Evolutionary conservation across 2,329 filamentous ascomycete species (phyloP), one percentile per base, ranked within the genome.

Genomic region (Xylaria sp.): DNA sequence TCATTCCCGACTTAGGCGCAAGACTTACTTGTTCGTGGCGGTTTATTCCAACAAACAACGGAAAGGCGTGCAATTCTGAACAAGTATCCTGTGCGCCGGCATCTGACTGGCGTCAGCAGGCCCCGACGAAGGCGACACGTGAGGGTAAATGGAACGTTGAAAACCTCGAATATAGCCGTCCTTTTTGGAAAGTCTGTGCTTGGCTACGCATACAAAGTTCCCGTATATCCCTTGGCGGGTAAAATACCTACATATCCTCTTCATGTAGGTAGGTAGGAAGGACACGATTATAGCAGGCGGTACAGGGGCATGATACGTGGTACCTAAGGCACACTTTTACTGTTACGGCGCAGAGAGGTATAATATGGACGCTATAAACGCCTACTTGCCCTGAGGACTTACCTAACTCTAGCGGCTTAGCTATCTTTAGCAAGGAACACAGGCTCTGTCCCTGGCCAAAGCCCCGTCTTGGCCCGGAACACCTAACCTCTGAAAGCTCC

Each of bases 31-130:
- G 28, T 18, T 18, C 15, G 49, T 62, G 20, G 39, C 39, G 39
- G 54, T 66, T 46, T n/a, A 18, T 46, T 55, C 33, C 36, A 23
- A 57, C 59, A 46, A 58, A 36, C 58, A 58, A 28, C 18, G 20
- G 15, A 64, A n/a, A 57, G n/a, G 52, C 25, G 31, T 55, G 28
- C 33, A 36, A 51, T 52, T 54, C 25, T 58, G 23, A 31, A 31
- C 52, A 39, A 28, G 23, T 57, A 55, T 25, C 55, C 46, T 60
- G 55, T 28, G 56, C 36, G 9, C 20, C 57, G 33, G 33, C 59
- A 51, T 67, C 56, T 57, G 18, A 33, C 55, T 65, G 51, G 62
- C 51, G 62, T 60, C 56, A 61, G 51, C 56, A 43, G 59, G 64
- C 25, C 31, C 18, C 49, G 25, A 58, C 31, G 41, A 43, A 48